A percentile compares a stretch with the other conserved stretches of the same genome.
Conservation (phyloP, 2,329 filamentous ascomycete genomes). For the Cercospora nicotianae region DNA sequence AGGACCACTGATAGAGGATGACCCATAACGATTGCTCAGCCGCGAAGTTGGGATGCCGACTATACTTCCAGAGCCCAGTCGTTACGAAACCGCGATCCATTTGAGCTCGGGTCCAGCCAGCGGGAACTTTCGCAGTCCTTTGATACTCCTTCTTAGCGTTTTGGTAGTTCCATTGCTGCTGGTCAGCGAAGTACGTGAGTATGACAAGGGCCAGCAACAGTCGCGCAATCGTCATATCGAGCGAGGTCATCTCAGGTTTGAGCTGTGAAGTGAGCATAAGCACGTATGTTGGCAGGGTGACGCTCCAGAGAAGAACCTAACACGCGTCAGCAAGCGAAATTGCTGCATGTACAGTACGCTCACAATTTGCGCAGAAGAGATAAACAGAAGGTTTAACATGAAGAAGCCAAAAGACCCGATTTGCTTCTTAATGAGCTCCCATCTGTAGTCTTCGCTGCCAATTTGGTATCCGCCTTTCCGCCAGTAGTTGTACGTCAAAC, state of each 20-base stretch:
- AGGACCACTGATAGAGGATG: slow-evolving; percentile 82
- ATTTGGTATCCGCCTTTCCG: slow-evolving; percentile 86
- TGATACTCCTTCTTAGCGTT: slow-evolving; percentile 75
- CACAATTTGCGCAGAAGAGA: slow-evolving; percentile 71
- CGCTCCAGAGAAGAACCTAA: slow-evolving; percentile 71
- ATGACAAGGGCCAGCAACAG: slow-evolving; percentile 58
- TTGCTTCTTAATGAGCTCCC: slow-evolving; percentile 70
- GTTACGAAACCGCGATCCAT: slow-evolving; percentile 88
- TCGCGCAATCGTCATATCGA: slow-evolving; percentile 60
- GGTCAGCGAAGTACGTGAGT: slow-evolving; percentile 79
- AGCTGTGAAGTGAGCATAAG: slow-evolving; percentile 70
- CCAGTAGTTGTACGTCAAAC: slow-evolving; percentile 96
- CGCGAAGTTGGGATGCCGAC: slow-evolving; percentile 90
- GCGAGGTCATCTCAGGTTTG: slow-evolving; percentile 50
- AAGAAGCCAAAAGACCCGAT: slow-evolving; percentile 70
- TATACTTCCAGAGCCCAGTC: slow-evolving; percentile 81
- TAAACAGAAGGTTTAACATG: slow-evolving; percentile 86
- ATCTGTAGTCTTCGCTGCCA: slow-evolving; percentile 94
- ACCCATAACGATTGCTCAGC: slow-evolving; percentile 92
- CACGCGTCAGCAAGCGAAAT: slow-evolving; percentile 15
- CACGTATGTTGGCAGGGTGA: slow-evolving; percentile 80
- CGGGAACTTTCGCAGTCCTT: slow-evolving; percentile 68
- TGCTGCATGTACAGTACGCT: slow-evolving; percentile 22
- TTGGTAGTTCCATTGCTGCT: slow-evolving; percentile 92
- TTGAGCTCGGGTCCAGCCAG: slow-evolving; percentile 62